These are phyloP conservation scores for Parasarocladium wereldwijsianum DNA, from an alignment of 2,329 filamentous ascomycete genomes.

Conservation along the genomic window DNA sequence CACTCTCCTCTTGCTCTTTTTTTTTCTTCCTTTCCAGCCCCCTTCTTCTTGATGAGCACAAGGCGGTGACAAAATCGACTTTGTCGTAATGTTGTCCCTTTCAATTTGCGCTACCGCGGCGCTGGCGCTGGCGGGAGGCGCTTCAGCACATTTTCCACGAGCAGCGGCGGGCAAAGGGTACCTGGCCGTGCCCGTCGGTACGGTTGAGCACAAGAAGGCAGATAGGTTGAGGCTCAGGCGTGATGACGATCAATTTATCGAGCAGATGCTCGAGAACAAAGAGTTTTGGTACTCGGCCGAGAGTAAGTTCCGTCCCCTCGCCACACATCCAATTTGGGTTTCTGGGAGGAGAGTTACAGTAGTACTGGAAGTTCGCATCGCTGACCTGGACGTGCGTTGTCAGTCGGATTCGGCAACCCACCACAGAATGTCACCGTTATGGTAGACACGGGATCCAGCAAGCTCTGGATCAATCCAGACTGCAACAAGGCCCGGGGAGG, in stretches of 20 bases:
- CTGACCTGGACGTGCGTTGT: not conserved
- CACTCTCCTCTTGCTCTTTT: not conserved
- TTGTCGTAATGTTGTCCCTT: conserved; percentile 4
- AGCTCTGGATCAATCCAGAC: conserved; percentile 39
- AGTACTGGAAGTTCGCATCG: not conserved
- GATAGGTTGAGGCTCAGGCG: conserved; percentile 8
- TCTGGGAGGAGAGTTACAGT: too few relatives aligned
- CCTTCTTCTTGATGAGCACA: too few relatives aligned
- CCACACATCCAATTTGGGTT: too few relatives aligned
- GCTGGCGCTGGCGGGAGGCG: conserved; percentile 4
- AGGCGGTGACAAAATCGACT: not conserved
- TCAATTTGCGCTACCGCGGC: not conserved
- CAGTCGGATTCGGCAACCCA: conserved; percentile 28
- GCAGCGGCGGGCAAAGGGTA: conserved; percentile 20
- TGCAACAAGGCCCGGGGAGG: conserved; percentile 24
- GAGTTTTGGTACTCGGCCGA: conserved; percentile 24
- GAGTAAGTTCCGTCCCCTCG: conserved; percentile 16
- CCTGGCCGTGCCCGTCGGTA: conserved; percentile 20
- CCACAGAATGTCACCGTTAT: conserved; percentile 29
- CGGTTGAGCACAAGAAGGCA: conserved; percentile 11
- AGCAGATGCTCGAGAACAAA: conserved; percentile 18
- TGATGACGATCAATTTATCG: conserved; percentile 13
- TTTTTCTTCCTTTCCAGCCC: not conserved
- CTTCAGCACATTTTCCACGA: conserved; percentile 12
- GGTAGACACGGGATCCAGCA: conserved; percentile 36